Evolutionary conservation across 148 eudicot species (phyloP), one percentile per base, ranked within the genome.

Genomic region (Silene conica): DNA sequence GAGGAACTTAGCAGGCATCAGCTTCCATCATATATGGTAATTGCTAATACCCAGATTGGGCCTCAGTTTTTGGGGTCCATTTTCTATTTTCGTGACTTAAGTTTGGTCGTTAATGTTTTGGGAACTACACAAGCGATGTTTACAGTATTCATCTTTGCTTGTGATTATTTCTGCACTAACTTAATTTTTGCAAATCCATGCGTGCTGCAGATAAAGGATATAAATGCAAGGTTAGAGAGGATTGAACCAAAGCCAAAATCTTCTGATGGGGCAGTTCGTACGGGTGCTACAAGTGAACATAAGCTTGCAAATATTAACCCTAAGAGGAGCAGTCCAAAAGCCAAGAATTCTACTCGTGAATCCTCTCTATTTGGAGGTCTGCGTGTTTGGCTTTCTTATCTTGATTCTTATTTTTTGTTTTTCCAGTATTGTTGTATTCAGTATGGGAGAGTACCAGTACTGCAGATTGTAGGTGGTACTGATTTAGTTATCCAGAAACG

Each of bases 321-420:
- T 68, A 95, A 92, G 85, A 89, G 85, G 79, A 89, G 88, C 84
- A 93, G 99, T 80, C 96, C 97, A 0, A 95, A 86, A 82, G 96
- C 99, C 52, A 95, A 86, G 85, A 87, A 62, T 77, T 79, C 89
- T 43, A 57, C 84, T 2, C 89, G 96, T 8, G 99, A 95, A 84
- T 80, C 80, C 38, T 87, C 97, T 71, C 87, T 90, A 8, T 90
- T 95, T 83, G 99, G 97, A 89, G 99, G 99, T 95, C 69, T 60
- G 84, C 76, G 55, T 61, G 60, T 69, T 69, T 43, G 16, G 20
- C 16, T 73, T 45, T 66, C 73, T 60, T 41, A 20, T 56, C 56
- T 31, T 21, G 52, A 38, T 38, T 38, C 43, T 38, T 9, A 43
- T 15, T 34, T 77, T 4, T 52, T n/a, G 31, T 22, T 56, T 52